Evolutionary conservation across 768 basidiomycete species (phyloP).

Genomic region (Grammothele lineata): DNA sequence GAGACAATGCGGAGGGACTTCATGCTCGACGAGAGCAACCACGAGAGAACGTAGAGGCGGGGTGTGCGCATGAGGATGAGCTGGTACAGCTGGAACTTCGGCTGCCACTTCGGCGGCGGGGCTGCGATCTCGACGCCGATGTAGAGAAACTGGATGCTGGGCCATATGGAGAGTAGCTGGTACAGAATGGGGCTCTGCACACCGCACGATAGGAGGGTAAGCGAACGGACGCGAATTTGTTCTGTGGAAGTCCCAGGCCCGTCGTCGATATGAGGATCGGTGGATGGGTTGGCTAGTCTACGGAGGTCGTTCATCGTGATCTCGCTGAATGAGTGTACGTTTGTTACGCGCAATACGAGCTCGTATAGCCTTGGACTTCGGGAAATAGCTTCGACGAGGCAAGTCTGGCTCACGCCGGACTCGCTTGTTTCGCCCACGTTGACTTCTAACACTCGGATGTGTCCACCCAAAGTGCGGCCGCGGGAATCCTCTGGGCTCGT

Average conservation of each 20-base stretch:
- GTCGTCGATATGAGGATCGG: too few species aligned
- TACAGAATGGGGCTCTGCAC: conserved; percentile 42
- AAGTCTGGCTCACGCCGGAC: background rate
- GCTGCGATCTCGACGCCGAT: conserved; percentile 34
- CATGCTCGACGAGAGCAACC: conserved; percentile 36
- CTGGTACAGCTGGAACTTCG: conserved; percentile 34
- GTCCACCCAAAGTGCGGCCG: conserved; percentile 3
- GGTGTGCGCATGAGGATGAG: conserved; percentile 35
- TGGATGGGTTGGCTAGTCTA: conserved; percentile 16
- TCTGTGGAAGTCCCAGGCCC: background rate
- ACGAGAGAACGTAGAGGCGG: conserved; percentile 27
- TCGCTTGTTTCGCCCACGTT: conserved; percentile 1
- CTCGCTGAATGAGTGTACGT: conserved; percentile 28
- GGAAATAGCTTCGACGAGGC: conserved; percentile 20
- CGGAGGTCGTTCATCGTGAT: conserved; percentile 19
- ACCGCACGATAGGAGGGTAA: conserved; percentile 31
- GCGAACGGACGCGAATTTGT: conserved; percentile 25
- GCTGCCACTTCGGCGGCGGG: conserved; percentile 25
- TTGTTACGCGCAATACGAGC: conserved; percentile 23
- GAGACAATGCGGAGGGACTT: conserved; percentile 36
- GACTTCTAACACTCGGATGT: conserved; percentile 19
- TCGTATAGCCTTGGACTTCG: conserved; percentile 33
- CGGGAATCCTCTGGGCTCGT: conserved; percentile 6
- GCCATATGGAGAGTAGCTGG: conserved; percentile 37
- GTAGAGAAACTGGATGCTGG: conserved; percentile 33